These are phyloP conservation scores for Coemansia sp. DNA, from an alignment of 192 early-diverging fungal genomes.

Conservation along the genomic window DNA sequence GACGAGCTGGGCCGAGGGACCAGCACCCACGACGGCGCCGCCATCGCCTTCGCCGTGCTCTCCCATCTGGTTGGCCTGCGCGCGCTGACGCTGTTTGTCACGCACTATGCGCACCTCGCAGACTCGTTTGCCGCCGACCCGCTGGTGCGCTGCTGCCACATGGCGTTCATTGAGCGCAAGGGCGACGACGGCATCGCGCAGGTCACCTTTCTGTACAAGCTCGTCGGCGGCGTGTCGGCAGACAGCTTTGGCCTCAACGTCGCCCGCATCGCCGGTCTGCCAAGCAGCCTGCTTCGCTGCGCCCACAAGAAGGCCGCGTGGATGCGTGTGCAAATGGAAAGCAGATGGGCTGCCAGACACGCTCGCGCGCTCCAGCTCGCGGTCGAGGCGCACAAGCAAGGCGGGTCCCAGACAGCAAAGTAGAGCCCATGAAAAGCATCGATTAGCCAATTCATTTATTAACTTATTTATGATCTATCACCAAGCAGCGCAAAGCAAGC, in stretches of 20 bases:
- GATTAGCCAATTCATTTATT: too few species aligned
- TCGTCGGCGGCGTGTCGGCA: constrained; percentile 76
- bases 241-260: constrained; percentile 98
- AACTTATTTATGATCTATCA: too few species aligned
- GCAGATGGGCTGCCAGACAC: constrained; percentile 21
- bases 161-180: constrained; percentile 58
- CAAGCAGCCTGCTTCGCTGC: constrained; percentile 60
- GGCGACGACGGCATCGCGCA: constrained; percentile 58
- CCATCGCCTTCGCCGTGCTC: constrained; percentile 91
- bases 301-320: constrained; percentile 67
- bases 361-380: constrained; percentile 25
- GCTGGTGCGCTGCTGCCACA: constrained; percentile 29
- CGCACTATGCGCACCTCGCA: constrained; percentile 90
- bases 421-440: background rate
- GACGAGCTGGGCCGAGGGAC: constrained; percentile 98
- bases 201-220: constrained; percentile 92
- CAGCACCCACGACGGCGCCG: constrained; percentile 93
- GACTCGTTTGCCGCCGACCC: constrained; percentile 37
- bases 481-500: too few species aligned
- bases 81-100: constrained; percentile 88
- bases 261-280: constrained; percentile 88
- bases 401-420: background rate
- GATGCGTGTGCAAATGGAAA: constrained; percentile 61
- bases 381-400: background rate
- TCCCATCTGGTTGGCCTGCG: constrained; percentile 72